These are phyloP conservation scores for Trichocomaceae sp. DNA, from an alignment of 2,329 filamentous ascomycete genomes.

Conservation along the genomic window DNA sequence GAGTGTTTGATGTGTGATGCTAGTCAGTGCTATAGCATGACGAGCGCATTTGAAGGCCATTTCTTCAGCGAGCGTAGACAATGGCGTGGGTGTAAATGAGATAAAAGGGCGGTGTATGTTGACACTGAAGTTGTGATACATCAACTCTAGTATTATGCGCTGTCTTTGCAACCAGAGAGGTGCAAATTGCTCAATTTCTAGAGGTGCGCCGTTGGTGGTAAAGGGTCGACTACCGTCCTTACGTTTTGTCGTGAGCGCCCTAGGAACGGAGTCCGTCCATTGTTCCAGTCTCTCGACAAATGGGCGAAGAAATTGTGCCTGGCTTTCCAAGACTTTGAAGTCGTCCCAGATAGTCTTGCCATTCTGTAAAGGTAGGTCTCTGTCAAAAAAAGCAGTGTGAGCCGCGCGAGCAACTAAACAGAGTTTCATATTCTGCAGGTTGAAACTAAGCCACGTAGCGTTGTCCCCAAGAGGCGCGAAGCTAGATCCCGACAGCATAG, in stretches of 20 bases:
- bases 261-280: constrained; percentile 35
- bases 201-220: constrained; percentile 32
- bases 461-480: constrained; percentile 28
- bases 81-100: constrained; percentile 22
- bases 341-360: constrained; percentile 28
- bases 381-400: constrained; percentile 32
- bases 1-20: constrained; percentile 34
- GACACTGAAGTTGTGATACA: constrained; percentile 36
- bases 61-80: constrained; percentile 17
- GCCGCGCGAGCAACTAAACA: constrained; percentile 27
- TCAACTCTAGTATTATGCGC: constrained; percentile 36
- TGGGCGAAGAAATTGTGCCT: constrained; percentile 25
- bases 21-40: constrained; percentile 34
- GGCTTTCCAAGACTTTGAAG: constrained; percentile 23
- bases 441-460: constrained; percentile 38
- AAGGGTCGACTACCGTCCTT: constrained; percentile 28
- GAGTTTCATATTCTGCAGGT: constrained; percentile 30
- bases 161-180: constrained; percentile 40
- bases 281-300: constrained; percentile 24
- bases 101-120: constrained; percentile 39
- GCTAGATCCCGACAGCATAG: constrained; percentile 26
- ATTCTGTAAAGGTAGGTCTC: constrained; percentile 20
- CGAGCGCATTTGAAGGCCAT: constrained; percentile 25
- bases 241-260: constrained; percentile 32
- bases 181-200: constrained; percentile 32